Percentiles rank a stretch among this genome's conserved stretches.
Conservation (phyloP, 345 rosid species). For the Melaleuca alternifolia region DNA sequence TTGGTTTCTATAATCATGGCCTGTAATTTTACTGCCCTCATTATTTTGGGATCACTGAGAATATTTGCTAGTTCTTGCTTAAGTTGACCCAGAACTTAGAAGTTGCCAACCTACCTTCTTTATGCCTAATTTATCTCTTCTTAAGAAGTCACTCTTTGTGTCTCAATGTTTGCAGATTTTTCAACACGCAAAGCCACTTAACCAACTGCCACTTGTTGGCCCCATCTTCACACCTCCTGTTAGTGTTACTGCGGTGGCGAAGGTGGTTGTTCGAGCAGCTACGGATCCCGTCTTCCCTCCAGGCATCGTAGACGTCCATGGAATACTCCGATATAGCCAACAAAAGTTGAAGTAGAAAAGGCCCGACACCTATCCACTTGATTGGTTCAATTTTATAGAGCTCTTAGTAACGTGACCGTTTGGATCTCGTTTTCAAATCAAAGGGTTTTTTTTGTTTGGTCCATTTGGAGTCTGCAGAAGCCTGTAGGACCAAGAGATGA, state of each 20-base stretch:
- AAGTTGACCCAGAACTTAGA: no score
- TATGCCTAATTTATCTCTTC: not conserved
- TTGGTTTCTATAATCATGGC: not conserved
- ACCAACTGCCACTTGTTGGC: slow-evolving; percentile 43
- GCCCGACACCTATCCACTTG: no score
- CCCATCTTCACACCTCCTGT: slow-evolving; percentile 49
- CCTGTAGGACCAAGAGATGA: no score
- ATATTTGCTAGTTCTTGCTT: not conserved
- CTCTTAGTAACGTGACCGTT: no score
- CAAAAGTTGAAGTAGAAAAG: slow-evolving; percentile 11
- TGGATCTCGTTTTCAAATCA: no score
- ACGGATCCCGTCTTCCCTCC: slow-evolving; percentile 52
- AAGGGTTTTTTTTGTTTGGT: no score
- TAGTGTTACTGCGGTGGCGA: slow-evolving; percentile 32
- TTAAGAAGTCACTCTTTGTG: not conserved
- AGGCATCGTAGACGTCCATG: slow-evolving; percentile 33
- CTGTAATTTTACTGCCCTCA: not conserved
- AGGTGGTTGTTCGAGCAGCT: slow-evolving; percentile 47
- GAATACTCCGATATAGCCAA: slow-evolving; percentile 30
- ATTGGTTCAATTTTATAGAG: no score
- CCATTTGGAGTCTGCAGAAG: no score
- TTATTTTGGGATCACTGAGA: not conserved
- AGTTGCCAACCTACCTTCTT: not conserved
- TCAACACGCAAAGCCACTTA: slow-evolving; percentile 39
- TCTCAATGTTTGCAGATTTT: slow-evolving; percentile 21